Evolutionary conservation across 768 basidiomycete genomes (phyloP).

Genomic region (Macrocybe gigantea): DNA sequence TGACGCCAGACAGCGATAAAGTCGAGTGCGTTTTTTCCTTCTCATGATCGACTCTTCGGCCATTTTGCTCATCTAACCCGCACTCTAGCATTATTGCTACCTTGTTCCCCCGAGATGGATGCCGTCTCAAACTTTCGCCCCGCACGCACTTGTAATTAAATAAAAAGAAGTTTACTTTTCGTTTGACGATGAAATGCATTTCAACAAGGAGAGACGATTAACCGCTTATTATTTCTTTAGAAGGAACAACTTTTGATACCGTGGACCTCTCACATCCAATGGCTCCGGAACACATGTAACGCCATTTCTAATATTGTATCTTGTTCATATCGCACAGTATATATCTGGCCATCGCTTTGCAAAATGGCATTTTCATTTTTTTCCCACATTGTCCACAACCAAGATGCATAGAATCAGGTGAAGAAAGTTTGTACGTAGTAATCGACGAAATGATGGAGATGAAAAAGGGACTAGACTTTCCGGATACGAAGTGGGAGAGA

Average conservation of each 20-base stretch:
- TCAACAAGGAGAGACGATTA: background rate
- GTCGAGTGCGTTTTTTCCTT: slow-evolving; percentile 58
- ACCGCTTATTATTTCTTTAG: too few species aligned
- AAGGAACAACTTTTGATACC: background rate
- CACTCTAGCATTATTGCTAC: slow-evolving; percentile 81
- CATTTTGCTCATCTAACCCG: slow-evolving; percentile 1
- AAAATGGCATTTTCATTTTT: too few species aligned
- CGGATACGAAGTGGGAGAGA: slow-evolving; percentile 51
- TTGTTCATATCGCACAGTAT: background rate
- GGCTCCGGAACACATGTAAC: background rate
- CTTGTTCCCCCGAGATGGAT: slow-evolving; percentile 93
- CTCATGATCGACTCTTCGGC: background rate
- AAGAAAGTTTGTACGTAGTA: too few species aligned
- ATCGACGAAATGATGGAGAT: too few species aligned
- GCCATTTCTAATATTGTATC: slow-evolving; percentile 3
- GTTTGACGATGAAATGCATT: slow-evolving; percentile 7
- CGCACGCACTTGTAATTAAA: slow-evolving; percentile 24
- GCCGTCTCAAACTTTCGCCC: slow-evolving; percentile 71
- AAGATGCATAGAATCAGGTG: too few species aligned
- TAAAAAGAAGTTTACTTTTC: background rate
- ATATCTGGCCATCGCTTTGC: too few species aligned
- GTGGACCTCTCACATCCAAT: slow-evolving; percentile 1
- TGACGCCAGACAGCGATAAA: slow-evolving; percentile 73
- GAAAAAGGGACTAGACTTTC: slow-evolving; percentile 7
- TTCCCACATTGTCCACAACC: too few species aligned